Conservation (phyloP, 2,329 filamentous ascomycete species). For the Myriosclerotinia scirpicola region DNA sequence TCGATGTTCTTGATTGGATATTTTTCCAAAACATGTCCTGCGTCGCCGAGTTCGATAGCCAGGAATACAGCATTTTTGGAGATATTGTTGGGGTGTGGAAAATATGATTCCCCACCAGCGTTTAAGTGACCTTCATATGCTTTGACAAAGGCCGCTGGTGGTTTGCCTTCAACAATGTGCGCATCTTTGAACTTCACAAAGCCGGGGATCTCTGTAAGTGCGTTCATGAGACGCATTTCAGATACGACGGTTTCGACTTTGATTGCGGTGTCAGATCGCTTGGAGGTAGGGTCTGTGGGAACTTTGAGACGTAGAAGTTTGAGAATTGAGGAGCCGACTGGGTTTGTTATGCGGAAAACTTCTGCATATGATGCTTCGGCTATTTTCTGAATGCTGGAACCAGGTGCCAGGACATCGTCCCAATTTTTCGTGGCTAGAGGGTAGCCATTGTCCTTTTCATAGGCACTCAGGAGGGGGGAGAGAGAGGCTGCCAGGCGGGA, state of each 20-base stretch:
- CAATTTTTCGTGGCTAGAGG: conserved; percentile 42
- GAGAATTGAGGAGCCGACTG: conserved; percentile 61
- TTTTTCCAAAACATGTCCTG: conserved; percentile 60
- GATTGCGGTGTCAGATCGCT: conserved; percentile 30
- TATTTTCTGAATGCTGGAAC: conserved; percentile 59
- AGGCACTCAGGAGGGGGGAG: conserved; percentile 30
- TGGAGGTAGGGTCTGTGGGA: conserved; percentile 29
- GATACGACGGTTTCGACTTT: conserved; percentile 52
- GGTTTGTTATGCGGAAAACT: conserved; percentile 62
- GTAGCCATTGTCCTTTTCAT: conserved; percentile 28
- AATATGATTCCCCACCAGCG: conserved; percentile 49
- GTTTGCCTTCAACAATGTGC: conserved; percentile 58
- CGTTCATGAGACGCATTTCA: conserved; percentile 63
- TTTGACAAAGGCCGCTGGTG: conserved; percentile 54
- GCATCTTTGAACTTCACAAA: conserved; percentile 67
- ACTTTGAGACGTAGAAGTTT: conserved; percentile 59
- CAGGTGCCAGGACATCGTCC: conserved; percentile 56
- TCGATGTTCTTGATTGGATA: conserved; percentile 50
- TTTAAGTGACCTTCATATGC: conserved; percentile 44
- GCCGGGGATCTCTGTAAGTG: conserved; percentile 62
- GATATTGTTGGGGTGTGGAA: conserved; percentile 61
- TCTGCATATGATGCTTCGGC: conserved; percentile 67
- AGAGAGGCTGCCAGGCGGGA: conserved; percentile 25
- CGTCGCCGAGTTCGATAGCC: conserved; percentile 63
- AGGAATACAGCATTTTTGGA: conserved; percentile 58